Evolutionary conservation across 768 basidiomycete genomes (phyloP).

Genomic region (Calocybe gangraenosa): DNA sequence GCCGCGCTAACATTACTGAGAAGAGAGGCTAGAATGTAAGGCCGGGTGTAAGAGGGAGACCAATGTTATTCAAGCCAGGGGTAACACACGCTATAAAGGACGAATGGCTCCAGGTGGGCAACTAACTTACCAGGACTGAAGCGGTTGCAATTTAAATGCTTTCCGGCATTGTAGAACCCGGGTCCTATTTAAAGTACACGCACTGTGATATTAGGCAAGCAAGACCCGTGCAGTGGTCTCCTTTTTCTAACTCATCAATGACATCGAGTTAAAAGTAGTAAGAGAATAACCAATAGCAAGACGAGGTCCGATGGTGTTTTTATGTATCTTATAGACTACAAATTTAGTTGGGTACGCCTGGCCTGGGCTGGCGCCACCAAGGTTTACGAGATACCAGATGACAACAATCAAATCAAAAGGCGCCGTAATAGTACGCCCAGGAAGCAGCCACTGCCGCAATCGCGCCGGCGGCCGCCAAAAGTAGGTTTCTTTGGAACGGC

Average conservation of each 20-base stretch:
- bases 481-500: constrained; percentile 1
- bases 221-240: background rate
- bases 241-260: too few relatives aligned
- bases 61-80: background rate
- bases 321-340: background rate
- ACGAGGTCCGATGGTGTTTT: background rate
- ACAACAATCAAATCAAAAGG: background rate
- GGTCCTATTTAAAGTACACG: background rate
- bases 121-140: background rate
- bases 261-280: too few relatives aligned
- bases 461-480: background rate
- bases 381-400: too few relatives aligned
- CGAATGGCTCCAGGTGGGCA: background rate
- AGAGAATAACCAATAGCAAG: background rate
- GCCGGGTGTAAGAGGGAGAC: background rate
- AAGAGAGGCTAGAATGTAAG: background rate
- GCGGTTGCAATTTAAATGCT: background rate
- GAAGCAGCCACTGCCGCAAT: background rate
- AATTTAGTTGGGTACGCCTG: background rate
- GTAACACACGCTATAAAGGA: background rate
- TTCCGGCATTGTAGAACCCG: background rate
- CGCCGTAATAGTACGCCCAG: background rate
- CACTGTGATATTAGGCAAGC: background rate
- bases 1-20: constrained; percentile 22
- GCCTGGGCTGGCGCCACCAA: too few relatives aligned